Evolutionary conservation across 225 moss, liverwort and hornwort species (phyloP).

Genomic region (Marchantia paleacea): DNA sequence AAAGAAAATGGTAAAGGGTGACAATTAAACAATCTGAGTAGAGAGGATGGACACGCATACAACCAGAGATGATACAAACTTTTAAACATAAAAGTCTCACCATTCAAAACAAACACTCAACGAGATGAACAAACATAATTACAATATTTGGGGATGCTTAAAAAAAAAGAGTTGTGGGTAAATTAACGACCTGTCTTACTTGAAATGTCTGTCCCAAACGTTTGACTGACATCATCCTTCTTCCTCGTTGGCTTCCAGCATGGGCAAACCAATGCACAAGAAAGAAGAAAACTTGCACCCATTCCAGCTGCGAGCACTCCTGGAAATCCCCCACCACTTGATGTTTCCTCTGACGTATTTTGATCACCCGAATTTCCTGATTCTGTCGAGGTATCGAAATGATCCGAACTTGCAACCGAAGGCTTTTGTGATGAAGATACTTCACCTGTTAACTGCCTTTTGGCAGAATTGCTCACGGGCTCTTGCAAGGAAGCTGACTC

Average conservation of each 20-base stretch:
- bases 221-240: constrained; percentile 21
- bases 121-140: background rate
- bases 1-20: background rate
- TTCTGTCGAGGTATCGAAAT: background rate
- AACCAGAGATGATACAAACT: background rate
- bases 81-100: background rate
- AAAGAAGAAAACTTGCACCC: constrained; percentile 34
- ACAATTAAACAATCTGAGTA: background rate
- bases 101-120: background rate
- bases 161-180: background rate
- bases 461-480: background rate
- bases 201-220: constrained; percentile 7
- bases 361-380: background rate
- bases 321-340: constrained; percentile 3
- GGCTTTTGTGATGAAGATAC: constrained; percentile 11
- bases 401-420: background rate
- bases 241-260: constrained; percentile 28
- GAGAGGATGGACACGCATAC: background rate
- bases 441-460: constrained; percentile 26
- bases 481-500: background rate
- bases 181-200: constrained; percentile 9
- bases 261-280: constrained; percentile 34
- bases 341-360: constrained; percentile 17
- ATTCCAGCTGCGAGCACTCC: constrained; percentile 36
- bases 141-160: background rate